A percentile compares a stretch with the other conserved stretches of the same genome.
phyloP scores from a whole-genome alignment of 805 yeast species.

The Nakazawaea laoshanensis region DNA sequence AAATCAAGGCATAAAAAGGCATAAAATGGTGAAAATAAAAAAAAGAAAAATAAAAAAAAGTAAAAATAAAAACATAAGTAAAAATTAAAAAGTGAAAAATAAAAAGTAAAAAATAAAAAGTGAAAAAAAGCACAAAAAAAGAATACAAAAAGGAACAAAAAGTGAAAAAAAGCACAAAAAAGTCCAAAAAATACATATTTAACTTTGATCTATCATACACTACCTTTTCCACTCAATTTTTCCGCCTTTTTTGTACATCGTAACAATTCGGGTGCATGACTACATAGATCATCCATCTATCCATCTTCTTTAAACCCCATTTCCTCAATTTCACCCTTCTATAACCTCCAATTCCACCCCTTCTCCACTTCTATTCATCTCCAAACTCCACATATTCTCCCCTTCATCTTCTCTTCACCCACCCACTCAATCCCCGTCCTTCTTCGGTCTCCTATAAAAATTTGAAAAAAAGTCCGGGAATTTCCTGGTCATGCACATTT shows the following conservation, averaged over 20 bases:
- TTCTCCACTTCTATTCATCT: not conserved
- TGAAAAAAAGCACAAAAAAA: no score
- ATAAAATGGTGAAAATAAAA: no score
- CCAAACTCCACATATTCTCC: not conserved
- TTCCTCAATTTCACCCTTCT: not conserved
- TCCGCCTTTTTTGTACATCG: not conserved
- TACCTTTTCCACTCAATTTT: not conserved
- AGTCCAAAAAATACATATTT: not conserved
- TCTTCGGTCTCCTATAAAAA: not conserved
- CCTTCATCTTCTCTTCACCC: not conserved
- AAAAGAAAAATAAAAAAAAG: no score
- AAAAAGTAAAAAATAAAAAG: no score
- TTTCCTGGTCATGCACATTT: no score
- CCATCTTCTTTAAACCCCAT: not conserved
- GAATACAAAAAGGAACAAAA: no score
- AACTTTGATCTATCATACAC: not conserved
- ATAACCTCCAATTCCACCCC: not conserved
- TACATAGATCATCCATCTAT: no score
- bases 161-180: no score
- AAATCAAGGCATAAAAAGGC: no score
- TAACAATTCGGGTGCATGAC: conserved; percentile 3
- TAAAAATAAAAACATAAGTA: no score
- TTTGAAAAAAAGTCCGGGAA: no score
- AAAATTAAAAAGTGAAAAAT: no score
- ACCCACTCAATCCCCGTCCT: not conserved